These are phyloP conservation scores for Magnolia sinica DNA, from an alignment of 164 flowering plant genomes.

Conservation along the genomic window DNA sequence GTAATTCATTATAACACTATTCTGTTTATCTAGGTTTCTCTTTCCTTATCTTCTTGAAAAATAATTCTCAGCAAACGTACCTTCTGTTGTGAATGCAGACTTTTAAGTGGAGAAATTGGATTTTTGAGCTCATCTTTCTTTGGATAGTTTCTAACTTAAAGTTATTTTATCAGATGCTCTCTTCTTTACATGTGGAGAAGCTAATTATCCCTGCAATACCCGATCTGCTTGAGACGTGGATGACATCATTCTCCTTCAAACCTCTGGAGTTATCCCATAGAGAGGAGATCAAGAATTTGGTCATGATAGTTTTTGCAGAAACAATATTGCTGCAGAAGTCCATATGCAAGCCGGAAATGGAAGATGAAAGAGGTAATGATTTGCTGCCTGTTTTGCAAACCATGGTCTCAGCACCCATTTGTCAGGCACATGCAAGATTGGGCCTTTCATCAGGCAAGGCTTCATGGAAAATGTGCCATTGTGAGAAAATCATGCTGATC, in stretches of 20 bases:
- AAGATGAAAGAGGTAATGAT: neutral
- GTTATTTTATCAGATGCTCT: conserved; percentile 18
- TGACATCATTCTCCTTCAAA: conserved; percentile 64
- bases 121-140: no score
- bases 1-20: no score
- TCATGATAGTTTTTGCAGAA: conserved; percentile 58
- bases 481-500: no score
- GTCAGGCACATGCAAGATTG: no score
- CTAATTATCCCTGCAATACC: conserved; percentile 79
- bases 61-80: no score
- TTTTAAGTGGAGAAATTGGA: no score
- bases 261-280: conserved; percentile 43
- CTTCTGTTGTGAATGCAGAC: no score
- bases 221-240: conserved; percentile 70
- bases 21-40: no score
- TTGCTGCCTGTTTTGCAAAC: neutral
- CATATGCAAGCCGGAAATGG: neutral
- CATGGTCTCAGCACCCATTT: no score
- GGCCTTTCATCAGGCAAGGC: no score
- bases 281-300: conserved; percentile 51
- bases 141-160: neutral
- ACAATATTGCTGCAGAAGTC: conserved; percentile 65
- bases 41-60: no score
- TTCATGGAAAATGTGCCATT: no score
- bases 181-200: conserved; percentile 42